Evolutionary conservation across 2,329 filamentous ascomycete species (phyloP), one percentile per base, ranked within the genome.

Genomic region (Nigrospora sphaerica): DNA sequence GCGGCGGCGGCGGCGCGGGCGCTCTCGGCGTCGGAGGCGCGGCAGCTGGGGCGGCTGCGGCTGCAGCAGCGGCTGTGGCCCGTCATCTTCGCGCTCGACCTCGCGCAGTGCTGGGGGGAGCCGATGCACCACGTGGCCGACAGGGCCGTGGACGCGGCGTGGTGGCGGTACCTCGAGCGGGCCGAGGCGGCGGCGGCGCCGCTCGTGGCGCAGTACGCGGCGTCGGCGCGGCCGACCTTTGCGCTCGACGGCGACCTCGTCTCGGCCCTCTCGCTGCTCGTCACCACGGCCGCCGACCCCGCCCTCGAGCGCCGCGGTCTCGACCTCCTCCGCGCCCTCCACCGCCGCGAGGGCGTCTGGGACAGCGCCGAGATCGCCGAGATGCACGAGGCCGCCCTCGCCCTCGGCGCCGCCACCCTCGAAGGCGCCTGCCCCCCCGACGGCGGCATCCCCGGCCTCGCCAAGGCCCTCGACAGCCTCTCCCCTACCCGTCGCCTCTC

Each of bases 331-430:
- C 12, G 32, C 1, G 14, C 40, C 7, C 40, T 42, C 40, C 32
- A 42, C 40, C 40, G 40, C 40, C 40, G 40, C 32, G 40, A 42
- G 40, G 40, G 40, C 40, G 34, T 42, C 40, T 42, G 40, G 40
- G 40, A 42, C 40, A 42, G 40, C 40, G 17, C 17, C 40, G 40
- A 42, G 40, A 34, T 42, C 40, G 40, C 32, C 40, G 40, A 34
- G 32, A 23, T 42, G 40, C 40, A 42, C 40, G 40, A 42, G 16
- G 10, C 16, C 32, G 23, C 40, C 12, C 11, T 42, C 32, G 3
- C 5, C 7, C 17, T 34, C 1, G 40, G 40, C 32, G 40, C 19
- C 40, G 17, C 32, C 14, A 7, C 13, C 5, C 17, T n/a, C 12
- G 32, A 33, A 17, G 32, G 12, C 32, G n/a, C 23, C 7, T 28